Evolutionary conservation across 306 rosid genomes (phyloP).

Genomic region (Vachellia collinsii): DNA sequence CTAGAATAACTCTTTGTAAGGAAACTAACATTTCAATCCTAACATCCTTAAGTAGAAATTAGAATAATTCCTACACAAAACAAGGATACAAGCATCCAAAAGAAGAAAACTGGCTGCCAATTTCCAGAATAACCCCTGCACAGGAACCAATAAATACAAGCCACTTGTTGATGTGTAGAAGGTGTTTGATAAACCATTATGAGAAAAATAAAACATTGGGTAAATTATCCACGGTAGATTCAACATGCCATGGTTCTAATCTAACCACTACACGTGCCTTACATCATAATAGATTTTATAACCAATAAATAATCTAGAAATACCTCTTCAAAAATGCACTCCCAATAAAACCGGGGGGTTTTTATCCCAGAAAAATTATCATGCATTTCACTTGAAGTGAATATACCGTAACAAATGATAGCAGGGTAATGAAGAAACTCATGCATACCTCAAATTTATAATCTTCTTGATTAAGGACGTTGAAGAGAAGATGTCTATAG

Average conservation of each 20-base stretch:
- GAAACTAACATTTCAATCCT: slow-evolving; percentile 21
- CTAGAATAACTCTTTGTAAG: slow-evolving; percentile 56
- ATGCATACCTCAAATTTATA: slow-evolving; percentile 56
- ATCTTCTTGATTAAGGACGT: slow-evolving; percentile 57
- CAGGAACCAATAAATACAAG: slow-evolving; percentile 30
- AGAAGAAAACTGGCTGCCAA: slow-evolving; percentile 66
- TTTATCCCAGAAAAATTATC: neutral
- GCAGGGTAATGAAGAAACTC: slow-evolving; percentile 16
- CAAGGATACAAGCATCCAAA: slow-evolving; percentile 83
- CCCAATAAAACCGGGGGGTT: neutral
- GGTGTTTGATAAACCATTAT: slow-evolving; percentile 18
- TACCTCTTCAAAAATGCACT: slow-evolving; percentile 10
- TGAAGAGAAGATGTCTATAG: slow-evolving; percentile 79
- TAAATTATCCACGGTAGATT: neutral
- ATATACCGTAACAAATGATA: neutral
- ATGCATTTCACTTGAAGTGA: neutral
- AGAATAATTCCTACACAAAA: slow-evolving; percentile 24
- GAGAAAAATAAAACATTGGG: slow-evolving; percentile 11
- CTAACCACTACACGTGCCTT: slow-evolving; percentile 4
- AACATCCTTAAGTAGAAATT: slow-evolving; percentile 1
- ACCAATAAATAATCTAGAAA: slow-evolving; percentile 16
- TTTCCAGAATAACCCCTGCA: slow-evolving; percentile 80
- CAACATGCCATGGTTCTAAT: slow-evolving; percentile 1
- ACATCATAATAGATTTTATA: slow-evolving; percentile 9
- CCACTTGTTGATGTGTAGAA: slow-evolving; percentile 32